Conservation (phyloP, 176 grass and related monocot genomes). For the Rhipidocladum racemiflorum region DNA sequence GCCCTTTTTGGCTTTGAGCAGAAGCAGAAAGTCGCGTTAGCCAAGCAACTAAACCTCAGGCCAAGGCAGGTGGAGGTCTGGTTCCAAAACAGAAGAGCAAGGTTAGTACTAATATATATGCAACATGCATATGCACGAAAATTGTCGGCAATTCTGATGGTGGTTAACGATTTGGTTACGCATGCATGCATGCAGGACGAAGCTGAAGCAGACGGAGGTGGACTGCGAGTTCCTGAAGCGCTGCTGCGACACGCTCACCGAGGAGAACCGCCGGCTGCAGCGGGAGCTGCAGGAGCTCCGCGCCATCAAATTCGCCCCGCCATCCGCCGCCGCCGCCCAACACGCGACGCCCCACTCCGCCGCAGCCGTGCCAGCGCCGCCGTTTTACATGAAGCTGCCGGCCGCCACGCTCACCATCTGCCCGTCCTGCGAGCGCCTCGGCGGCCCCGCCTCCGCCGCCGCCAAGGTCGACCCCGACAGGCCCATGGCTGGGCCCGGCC, state of each 20-base stretch:
- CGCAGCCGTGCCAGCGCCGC: neutral
- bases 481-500: constrained; percentile 23
- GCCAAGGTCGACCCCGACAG: constrained; percentile 44
- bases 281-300: constrained; percentile 80
- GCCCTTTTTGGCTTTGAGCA: constrained; percentile 43
- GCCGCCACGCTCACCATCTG: constrained; percentile 65
- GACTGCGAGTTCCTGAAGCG: constrained; percentile 88
- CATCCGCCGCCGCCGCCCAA: neutral
- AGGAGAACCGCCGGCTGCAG: constrained; percentile 86
- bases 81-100: constrained; percentile 98
- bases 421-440: constrained; percentile 78
- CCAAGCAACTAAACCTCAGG: constrained; percentile 88
- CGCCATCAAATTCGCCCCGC: constrained; percentile 51
- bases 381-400: constrained; percentile 78
- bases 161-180: neutral
- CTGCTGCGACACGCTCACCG: constrained; percentile 80
- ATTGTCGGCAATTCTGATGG: neutral
- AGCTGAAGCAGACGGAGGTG: constrained; percentile 96
- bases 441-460: constrained; percentile 23
- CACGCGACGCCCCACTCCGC: neutral
- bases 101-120: constrained; percentile 49
- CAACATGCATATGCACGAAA: neutral
- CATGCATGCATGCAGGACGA: constrained; percentile 63
- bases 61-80: constrained; percentile 98
- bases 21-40: constrained; percentile 95